Base-by-base conservation (phyloP, 257 asterid genomes). In the Dorcoceras hygrometricum region DNA sequence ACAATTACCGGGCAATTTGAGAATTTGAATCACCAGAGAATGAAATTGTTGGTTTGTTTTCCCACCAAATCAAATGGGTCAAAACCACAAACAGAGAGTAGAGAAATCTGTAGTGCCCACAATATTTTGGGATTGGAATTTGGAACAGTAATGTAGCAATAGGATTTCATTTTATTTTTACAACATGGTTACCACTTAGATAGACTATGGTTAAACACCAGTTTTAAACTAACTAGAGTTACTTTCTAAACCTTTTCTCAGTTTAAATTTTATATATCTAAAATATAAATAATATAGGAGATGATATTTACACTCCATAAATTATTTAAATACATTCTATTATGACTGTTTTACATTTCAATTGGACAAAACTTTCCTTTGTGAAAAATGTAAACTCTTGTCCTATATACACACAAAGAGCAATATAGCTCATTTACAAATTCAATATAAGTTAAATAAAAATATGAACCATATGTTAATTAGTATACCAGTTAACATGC, bases 21-120 rank as follows among this genome's bases (percentile, higher is more conserved):
- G 76, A 39, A 72, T 25, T 73, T 63, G 78, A 81, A 79, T 62
- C 77, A 54, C 55, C 70, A 56, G 56, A 65, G 53, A 72, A 66
- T 36, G 74, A 61, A 46, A n/a, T 68, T 31, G 58, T 67, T 57
- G 66, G 77, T 67, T 50, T 69, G 67, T 68, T 69, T 73, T 76
- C 73, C 82, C 84, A 58, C 83, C 84, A 75, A 82, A 60, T 71
- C 75, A 72, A 77, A 78, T 65, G 53, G 65, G 82, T 68, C 71
- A 74, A 82, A 81, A 72, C 61, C 73, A 81, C 72, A 70, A 46
- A 27, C 24, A 75, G 60, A 69, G 68, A 57, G 74, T 28, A 76
- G 74, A 77, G 72, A 69, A 70, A 77, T 56, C 76, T 50, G 69
- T 65, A 83, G 61, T 71, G 70, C 76, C 71, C 63, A 58, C 71